These are phyloP conservation scores for Lecanosticta acicola DNA, from an alignment of 2,329 filamentous ascomycete species.

Conservation along the genomic window DNA sequence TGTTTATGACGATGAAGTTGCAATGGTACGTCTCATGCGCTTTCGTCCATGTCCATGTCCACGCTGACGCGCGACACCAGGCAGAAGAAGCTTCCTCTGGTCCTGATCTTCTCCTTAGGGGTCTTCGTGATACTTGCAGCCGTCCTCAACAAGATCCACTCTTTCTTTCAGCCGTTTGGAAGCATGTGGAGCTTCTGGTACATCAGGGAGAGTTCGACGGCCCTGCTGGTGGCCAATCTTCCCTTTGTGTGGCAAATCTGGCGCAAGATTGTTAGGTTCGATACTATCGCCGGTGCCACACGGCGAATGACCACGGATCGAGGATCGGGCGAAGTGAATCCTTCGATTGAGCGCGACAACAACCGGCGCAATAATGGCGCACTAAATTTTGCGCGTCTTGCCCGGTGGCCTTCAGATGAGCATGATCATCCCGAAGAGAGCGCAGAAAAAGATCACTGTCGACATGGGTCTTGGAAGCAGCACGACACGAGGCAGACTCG, in stretches of 20 bases:
- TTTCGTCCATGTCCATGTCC: no score
- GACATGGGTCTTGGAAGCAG: not conserved
- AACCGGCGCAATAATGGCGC: constrained; percentile 6
- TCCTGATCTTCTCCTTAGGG: constrained; percentile 53
- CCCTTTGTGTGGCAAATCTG: constrained; percentile 56
- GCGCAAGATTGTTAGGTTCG: constrained; percentile 36
- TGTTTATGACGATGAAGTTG: constrained; percentile 41
- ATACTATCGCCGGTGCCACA: constrained; percentile 8
- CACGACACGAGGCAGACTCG: not conserved
- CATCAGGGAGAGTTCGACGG: constrained; percentile 54
- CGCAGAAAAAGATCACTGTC: not conserved
- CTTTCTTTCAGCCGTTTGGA: constrained; percentile 53
- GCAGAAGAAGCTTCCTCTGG: constrained; percentile 50
- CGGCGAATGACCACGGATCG: not conserved
- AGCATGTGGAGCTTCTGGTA: constrained; percentile 57
- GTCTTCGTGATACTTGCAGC: constrained; percentile 53
- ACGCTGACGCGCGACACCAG: no score
- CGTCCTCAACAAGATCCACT: constrained; percentile 58
- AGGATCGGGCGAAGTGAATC: constrained; percentile 4
- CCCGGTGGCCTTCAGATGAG: constrained; percentile 1
- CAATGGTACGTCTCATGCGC: no score
- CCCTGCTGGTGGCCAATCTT: constrained; percentile 56
- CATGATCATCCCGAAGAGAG: not conserved
- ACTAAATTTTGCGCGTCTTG: constrained; percentile 7
- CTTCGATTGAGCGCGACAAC: no score